Evolutionary conservation across 2,329 filamentous ascomycete genomes (phyloP), one percentile per base, ranked within the genome.

Genomic region (Exophiala dermatitidis): DNA sequence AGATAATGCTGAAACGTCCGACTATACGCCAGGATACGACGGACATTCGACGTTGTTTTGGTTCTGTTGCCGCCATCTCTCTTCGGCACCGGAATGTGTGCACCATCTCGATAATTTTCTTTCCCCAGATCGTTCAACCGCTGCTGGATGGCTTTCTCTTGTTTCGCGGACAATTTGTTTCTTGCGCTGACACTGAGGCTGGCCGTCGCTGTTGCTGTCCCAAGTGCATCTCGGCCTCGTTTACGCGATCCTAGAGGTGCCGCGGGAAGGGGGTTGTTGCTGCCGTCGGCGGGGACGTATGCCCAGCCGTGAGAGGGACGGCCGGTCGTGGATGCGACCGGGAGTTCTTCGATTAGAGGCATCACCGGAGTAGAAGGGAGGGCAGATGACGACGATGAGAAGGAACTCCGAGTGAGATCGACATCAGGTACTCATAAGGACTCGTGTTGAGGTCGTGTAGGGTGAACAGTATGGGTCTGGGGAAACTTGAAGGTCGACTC

Each of bases 41-140:
- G 68, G 29, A 74, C 72, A 58, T 75, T 75, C 4, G 69, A 68
- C 26, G 73, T 74, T 2, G 68, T 69, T 58, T 76, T 76, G 37
- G 68, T 70, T 58, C 76, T 76, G 37, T 0, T 84, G 7, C 48
- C 52, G 12, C 52, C 44, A 29, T 61, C 61, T 47, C 56, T 83
- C 2, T 91, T 74, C 0, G 84, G 75, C 48, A 94, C 89, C n/a
- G 78, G 74, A 1, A 63, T 58, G 12, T 52, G 30, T 10, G 53
- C 54, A 19, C 19, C 19, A 60, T 91, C 87, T 54, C 79, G 76
- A 64, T 84, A 79, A 60, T 85, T 88, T 66, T 97, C 93, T 48
- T 83, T 81, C 65, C 94, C 88, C 34, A 98, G 77, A 38, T 87
- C 84, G 57, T 88, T 84, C 44, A 97, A 79, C 64, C 93, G 88